A percentile compares a stretch with the other conserved stretches of the same genome.
These are phyloP conservation scores for Astrephomene gubernaculifera DNA, from an alignment of 139 green algal genomes.

Conservation along the genomic window DNA sequence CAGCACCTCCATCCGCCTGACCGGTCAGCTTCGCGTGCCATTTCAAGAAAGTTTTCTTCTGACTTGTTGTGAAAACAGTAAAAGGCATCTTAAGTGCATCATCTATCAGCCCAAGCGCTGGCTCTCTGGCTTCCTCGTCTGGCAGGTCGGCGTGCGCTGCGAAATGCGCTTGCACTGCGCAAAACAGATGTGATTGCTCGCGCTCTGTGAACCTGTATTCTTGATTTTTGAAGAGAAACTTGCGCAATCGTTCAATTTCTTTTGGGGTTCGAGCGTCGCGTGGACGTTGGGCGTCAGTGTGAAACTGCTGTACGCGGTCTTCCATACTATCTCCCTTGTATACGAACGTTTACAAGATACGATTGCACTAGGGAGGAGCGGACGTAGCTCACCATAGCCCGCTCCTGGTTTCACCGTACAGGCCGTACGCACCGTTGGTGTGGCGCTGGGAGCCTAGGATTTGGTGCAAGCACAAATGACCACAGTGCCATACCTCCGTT, in stretches of 20 bases:
- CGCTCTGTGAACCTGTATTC: constrained; percentile 45
- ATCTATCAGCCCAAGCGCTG: constrained; percentile 18
- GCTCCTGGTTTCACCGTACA: too few relatives aligned
- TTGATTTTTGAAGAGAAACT: constrained; percentile 46
- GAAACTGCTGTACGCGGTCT: constrained; percentile 30
- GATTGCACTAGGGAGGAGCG: too few relatives aligned
- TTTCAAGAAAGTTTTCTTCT: constrained; percentile 43
- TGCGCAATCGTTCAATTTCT: constrained; percentile 8
- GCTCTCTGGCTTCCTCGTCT: background rate
- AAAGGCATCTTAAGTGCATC: constrained; percentile 47
- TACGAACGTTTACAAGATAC: background rate
- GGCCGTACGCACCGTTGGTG: too few relatives aligned
- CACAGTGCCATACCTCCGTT: too few relatives aligned
- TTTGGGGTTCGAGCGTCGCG: constrained; percentile 15
- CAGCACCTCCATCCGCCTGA: background rate
- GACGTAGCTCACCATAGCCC: too few relatives aligned
- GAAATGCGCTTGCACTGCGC: background rate
- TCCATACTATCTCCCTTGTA: constrained; percentile 6
- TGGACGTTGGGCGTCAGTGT: constrained; percentile 8
- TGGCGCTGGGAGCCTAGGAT: too few relatives aligned
- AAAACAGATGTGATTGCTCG: constrained; percentile 26
- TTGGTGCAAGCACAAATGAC: too few relatives aligned
- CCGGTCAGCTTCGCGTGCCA: constrained; percentile 19
- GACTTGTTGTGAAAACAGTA: constrained; percentile 33
- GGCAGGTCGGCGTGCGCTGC: background rate